Conservation (phyloP, 2,329 filamentous ascomycete species). For the Colletotrichum chrysophilum region DNA sequence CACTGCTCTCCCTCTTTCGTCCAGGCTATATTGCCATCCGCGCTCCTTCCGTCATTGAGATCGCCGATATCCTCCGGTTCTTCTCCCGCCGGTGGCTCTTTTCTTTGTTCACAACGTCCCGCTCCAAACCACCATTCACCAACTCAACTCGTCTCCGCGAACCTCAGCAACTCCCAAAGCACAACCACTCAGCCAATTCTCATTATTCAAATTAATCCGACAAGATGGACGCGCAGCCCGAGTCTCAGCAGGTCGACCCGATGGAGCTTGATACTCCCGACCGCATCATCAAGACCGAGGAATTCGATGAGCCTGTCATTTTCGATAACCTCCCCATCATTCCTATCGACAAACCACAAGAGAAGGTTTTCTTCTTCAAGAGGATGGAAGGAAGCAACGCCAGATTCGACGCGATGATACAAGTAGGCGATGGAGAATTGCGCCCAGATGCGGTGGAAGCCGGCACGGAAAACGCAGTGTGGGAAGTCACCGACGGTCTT, state of each 20-base stretch:
- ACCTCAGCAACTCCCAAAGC: background rate
- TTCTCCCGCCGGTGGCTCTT: background rate
- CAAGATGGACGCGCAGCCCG: background rate
- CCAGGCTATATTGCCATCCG: background rate
- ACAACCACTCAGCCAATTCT: background rate
- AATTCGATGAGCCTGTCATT: background rate
- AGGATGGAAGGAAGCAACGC: background rate
- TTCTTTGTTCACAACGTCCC: background rate
- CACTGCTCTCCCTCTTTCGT: background rate
- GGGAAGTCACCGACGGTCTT: background rate
- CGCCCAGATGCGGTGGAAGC: background rate
- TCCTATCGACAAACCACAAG: background rate
- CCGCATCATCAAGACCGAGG: background rate
- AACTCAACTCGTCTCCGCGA: background rate
- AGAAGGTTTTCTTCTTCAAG: background rate
- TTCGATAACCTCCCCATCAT: background rate
- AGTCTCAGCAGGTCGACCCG: background rate
- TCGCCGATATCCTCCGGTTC: background rate
- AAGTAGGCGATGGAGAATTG: background rate
- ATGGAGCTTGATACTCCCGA: background rate
- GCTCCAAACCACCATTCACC: background rate
- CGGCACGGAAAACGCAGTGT: fast-evolving
- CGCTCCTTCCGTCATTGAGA: background rate
- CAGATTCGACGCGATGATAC: background rate
- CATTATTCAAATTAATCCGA: background rate